Base-by-base conservation (phyloP, 2,329 filamentous ascomycete genomes). In the Arthrobotrys iridis region DNA sequence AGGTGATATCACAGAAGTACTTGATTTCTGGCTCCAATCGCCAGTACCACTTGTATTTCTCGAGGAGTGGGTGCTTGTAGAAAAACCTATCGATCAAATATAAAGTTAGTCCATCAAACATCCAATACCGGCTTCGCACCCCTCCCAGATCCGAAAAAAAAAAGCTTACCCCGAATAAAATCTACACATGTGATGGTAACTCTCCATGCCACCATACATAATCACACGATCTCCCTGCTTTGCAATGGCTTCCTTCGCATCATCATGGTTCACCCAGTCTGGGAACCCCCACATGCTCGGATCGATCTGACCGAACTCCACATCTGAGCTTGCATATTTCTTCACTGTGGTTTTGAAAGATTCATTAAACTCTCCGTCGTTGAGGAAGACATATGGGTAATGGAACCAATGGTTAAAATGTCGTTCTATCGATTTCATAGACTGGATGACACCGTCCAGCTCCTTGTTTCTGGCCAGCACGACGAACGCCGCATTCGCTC, bases 1-100 rank as follows among this genome's bases (percentile, higher is more conserved):
- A 99, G 78, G 95, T 99, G 79, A 99, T 98, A 82, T 99, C 95
- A 83, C 95, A 99, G 85, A 99, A 99, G 85, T 98, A 99, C 85
- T 94, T 97, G 88, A 99, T 98, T 84, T 99, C 95, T 78, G 95
- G 95, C 86, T 99, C 95, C 79, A 99, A 86, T 77, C 95, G 93
- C 95, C 95, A 99, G 85, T 99, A 99, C 95, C 95, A 99, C 81
- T 98, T 93, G 84, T 98, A 99, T 83, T 98, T 98, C 81, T 91
- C 88, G 48, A 99, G 87, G 33, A 98, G 88, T 77, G 93, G 91
- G 82, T 99, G 95, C 83, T 97, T 97, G 86, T 95, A 99, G 84
- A 99, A 99, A 84, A 96, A 95, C 45, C 93, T 90, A 70, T 40
- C 24, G 7, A 18, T n/a, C 33, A 11, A 24, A 41, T 37, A 35